A percentile compares a stretch with the other conserved stretches of the same genome.
These are phyloP conservation scores for Cornus suecica DNA, from an alignment of 148 eudicot genomes.

Conservation along the genomic window DNA sequence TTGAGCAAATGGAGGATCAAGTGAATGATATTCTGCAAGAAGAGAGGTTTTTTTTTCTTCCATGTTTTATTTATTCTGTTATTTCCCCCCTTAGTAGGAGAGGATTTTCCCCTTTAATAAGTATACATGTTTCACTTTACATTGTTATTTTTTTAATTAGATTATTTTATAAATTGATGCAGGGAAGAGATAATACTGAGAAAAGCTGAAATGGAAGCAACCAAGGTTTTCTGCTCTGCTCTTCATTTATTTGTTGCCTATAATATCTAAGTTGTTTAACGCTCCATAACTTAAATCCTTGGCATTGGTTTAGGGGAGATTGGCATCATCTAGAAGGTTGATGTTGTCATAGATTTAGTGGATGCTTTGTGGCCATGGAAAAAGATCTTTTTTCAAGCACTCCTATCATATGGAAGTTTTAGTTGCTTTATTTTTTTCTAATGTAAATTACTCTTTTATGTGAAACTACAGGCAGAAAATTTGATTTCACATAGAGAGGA, in stretches of 20 bases:
- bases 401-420: no score
- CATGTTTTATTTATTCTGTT: no score
- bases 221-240: slow-evolving; percentile 56
- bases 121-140: neutral
- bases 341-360: no score
- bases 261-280: neutral
- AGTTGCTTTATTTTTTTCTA: neutral
- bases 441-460: neutral
- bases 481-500: slow-evolving; percentile 84
- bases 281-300: neutral
- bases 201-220: slow-evolving; percentile 97
- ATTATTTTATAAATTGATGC: neutral
- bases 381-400: neutral
- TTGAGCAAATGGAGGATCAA: slow-evolving; percentile 95
- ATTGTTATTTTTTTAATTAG: slow-evolving; percentile 1
- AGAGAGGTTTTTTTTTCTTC: no score
- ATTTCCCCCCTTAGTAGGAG: neutral
- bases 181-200: slow-evolving; percentile 97
- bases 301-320: slow-evolving; percentile 1
- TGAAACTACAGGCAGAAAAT: slow-evolving; percentile 74
- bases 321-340: no score
- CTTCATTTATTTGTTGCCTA: neutral
- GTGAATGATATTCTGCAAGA: slow-evolving; percentile 67
- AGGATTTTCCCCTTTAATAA: neutral
- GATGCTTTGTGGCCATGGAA: neutral